Evolutionary conservation across 2,329 filamentous ascomycete genomes (phyloP), one percentile per base, ranked within the genome.

Genomic region (Pseudogymnoascus sp.): DNA sequence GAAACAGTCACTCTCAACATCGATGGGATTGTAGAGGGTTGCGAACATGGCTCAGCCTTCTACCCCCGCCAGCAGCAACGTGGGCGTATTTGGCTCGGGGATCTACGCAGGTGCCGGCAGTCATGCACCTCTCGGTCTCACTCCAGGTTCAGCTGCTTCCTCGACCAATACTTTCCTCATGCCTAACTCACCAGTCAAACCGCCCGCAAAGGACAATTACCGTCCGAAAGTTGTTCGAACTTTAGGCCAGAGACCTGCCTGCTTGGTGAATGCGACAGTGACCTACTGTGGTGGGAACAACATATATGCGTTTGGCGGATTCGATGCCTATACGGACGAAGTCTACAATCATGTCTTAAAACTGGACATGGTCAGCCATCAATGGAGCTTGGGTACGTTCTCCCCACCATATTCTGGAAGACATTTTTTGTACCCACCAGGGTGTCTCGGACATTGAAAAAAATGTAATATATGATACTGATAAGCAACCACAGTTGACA

Each of bases 231-330:
- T 96, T 66, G 93, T 84, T 39, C 86, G 88, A 71, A 90, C 89
- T 11, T 80, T 89, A 60, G 89, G 89, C 57, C 87, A 91, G 76
- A 86, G 93, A 68, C 95, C 95, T 39, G 93, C 95, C 37, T 97
- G 93, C 73, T 82, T 99, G 60, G 93, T 99, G 69, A 99, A 99
- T 80, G 95, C 95, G 62, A 97, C 95, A 0, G 93, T 97, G 66
- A 99, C 95, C n/a, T 97, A 96, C 75, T 96, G 95, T 72, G 93
- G 93, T 65, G 95, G 96, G 77, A 95, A 97, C 74, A 87, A 95
- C 76, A 97, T 99, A 70, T 97, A 96, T 76, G 95, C 93, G 10
- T 99, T 99, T 79, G 95, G 95, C 47, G 95, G 95, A 16, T 99
- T 99, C 73, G 95, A 99, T 73, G 93, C 97, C 76, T 97, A 96